Conservation (phyloP, 257 asterid species). For the Primulina tabacum region DNA sequence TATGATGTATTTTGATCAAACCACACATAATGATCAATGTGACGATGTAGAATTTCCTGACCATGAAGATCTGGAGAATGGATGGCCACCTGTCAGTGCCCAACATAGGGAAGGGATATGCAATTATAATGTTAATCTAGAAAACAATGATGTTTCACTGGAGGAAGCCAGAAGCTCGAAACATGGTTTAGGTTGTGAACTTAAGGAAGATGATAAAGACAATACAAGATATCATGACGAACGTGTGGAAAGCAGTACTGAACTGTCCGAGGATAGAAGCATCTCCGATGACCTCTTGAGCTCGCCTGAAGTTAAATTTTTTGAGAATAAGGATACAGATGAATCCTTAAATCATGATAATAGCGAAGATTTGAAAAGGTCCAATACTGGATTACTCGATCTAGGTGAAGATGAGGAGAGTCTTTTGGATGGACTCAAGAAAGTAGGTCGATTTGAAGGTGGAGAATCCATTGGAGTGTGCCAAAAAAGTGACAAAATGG, state of each 20-base stretch:
- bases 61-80: constrained; percentile 28
- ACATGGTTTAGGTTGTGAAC: too few species aligned
- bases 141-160: constrained; percentile 16
- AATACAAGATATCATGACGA: not conserved
- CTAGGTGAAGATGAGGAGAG: constrained; percentile 21
- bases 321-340: too few species aligned
- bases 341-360: constrained; percentile 5
- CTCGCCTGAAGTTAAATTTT: constrained; percentile 27
- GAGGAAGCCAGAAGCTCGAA: too few species aligned
- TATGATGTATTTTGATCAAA: constrained; percentile 19
- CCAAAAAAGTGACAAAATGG: constrained; percentile 19
- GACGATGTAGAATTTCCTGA: constrained; percentile 27
- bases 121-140: constrained; percentile 16
- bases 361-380: constrained; percentile 21
- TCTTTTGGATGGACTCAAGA: constrained; percentile 14
- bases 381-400: constrained; percentile 23
- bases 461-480: constrained; percentile 25
- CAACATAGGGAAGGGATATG: constrained; percentile 19
- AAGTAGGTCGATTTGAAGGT: constrained; percentile 20
- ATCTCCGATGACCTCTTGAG: constrained; percentile 29
- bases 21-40: constrained; percentile 17
- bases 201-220: constrained; percentile 13
- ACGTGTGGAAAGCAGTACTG: too few species aligned
- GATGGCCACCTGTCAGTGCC: constrained; percentile 15
- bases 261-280: constrained; percentile 5